A percentile compares a stretch with the other conserved stretches of the same genome.
Evolutionary conservation across 225 moss, liverwort and hornwort species (phyloP).

Genomic region (Polytrichum commune): DNA sequence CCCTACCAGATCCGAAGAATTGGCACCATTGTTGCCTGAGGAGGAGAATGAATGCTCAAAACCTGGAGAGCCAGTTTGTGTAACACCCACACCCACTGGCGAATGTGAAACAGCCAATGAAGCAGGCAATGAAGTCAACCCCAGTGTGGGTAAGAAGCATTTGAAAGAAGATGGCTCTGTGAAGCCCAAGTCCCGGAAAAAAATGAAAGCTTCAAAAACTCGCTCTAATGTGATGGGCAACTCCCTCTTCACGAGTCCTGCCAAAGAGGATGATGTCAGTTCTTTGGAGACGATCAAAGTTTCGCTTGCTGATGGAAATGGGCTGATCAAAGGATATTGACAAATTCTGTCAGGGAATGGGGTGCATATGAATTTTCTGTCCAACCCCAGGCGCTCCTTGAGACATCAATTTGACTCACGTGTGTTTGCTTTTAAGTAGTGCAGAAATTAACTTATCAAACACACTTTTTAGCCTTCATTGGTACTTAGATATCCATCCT

Average conservation of each 20-base stretch:
- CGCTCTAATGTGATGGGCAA: conserved; percentile 2
- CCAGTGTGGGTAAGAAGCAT: neutral
- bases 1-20: neutral
- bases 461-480: too few species aligned
- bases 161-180: neutral
- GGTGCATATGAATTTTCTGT: too few species aligned
- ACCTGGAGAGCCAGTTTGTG: neutral
- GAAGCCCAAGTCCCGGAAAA: conserved; percentile 5
- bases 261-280: neutral
- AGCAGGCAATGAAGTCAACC: neutral
- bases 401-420: too few species aligned
- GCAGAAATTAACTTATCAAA: too few species aligned
- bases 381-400: too few species aligned
- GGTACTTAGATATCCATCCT: too few species aligned
- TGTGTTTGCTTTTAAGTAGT: too few species aligned
- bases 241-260: neutral
- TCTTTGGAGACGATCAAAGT: neutral
- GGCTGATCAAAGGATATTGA: too few species aligned
- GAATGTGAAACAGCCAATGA: neutral
- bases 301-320: too few species aligned
- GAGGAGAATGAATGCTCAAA: neutral
- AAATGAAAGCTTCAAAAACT: conserved; percentile 13
- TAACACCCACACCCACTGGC: neutral
- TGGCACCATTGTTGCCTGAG: neutral
- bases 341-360: too few species aligned